Percentiles rank a stretch among this genome's conserved stretches.
Conservation (phyloP, 805 yeast genomes). For the Vanderwaltozyma yarrowii region DNA sequence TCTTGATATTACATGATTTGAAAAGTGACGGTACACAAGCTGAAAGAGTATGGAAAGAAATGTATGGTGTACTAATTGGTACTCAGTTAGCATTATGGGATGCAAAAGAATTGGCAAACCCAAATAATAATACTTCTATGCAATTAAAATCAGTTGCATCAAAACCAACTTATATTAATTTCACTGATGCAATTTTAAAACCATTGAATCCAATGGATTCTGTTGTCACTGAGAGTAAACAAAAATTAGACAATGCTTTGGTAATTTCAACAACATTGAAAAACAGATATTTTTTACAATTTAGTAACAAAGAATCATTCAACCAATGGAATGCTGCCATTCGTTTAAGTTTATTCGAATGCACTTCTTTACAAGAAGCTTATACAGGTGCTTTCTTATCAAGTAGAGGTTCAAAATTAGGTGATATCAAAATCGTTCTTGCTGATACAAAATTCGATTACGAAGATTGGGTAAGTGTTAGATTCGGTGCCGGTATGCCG, state of each 20-base stretch:
- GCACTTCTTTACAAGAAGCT: constrained; percentile 80
- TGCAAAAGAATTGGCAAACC: constrained; percentile 47
- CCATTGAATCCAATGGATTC: constrained; percentile 57
- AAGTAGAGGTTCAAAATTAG: constrained; percentile 79
- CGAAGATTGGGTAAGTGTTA: constrained; percentile 89
- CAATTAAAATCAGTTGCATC: constrained; percentile 48
- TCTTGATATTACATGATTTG: constrained; percentile 62
- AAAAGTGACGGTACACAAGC: constrained; percentile 81
- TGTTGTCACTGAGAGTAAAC: constrained; percentile 38
- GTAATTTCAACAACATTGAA: constrained; percentile 89
- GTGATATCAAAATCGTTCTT: constrained; percentile 77
- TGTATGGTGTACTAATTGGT: constrained; percentile 84
- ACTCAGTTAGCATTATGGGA: constrained; percentile 92
- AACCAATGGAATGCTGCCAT: constrained; percentile 76
- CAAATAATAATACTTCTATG: constrained; percentile 32
- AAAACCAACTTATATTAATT: constrained; percentile 80
- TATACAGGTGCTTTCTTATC: constrained; percentile 91
- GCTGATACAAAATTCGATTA: constrained; percentile 79
- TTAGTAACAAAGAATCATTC: constrained; percentile 52
- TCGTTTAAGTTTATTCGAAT: constrained; percentile 71
- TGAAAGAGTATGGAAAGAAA: constrained; percentile 82
- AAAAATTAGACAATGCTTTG: constrained; percentile 60
- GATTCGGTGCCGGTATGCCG: constrained; percentile 97
- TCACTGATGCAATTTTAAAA: constrained; percentile 81
- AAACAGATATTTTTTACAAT: constrained; percentile 77